phyloP scores from a whole-genome alignment of 192 early-diverging fungal genomes.

The Coemansia umbellata region DNA sequence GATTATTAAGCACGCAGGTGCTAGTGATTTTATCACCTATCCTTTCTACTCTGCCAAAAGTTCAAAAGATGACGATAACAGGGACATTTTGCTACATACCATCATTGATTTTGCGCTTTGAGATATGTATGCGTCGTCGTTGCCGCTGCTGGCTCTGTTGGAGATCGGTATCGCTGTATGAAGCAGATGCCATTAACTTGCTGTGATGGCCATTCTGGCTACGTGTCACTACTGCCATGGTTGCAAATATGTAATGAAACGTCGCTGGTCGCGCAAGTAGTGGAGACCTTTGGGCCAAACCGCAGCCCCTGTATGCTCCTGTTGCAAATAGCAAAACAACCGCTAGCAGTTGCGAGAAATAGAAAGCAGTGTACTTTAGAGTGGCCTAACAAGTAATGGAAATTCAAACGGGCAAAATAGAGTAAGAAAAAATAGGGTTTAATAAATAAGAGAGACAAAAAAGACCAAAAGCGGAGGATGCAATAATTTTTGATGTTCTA shows the following conservation, averaged over 20 bases:
- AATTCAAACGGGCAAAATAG: too few species aligned
- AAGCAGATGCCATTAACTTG: conserved; percentile 8
- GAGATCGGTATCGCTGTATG: not conserved
- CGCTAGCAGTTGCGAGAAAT: too few species aligned
- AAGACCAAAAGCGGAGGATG: too few species aligned
- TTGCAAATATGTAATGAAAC: not conserved
- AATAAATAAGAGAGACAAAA: too few species aligned
- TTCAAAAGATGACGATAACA: too few species aligned
- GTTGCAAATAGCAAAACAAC: not conserved
- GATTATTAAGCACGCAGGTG: too few species aligned
- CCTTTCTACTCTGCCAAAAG: too few species aligned
- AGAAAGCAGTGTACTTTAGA: too few species aligned
- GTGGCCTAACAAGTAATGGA: too few species aligned
- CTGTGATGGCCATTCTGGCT: conserved; percentile 16
- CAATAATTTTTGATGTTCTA: too few species aligned
- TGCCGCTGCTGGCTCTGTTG: conserved; percentile 1
- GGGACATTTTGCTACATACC: conserved; percentile 12
- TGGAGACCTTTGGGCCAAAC: not conserved
- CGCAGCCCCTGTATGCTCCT: not conserved
- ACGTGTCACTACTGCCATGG: conserved; percentile 46
- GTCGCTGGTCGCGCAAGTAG: not conserved
- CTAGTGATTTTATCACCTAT: too few species aligned
- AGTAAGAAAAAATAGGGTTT: too few species aligned
- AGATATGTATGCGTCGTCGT: conserved; percentile 10
- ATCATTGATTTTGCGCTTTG: conserved; percentile 39